These are phyloP conservation scores for Bothriochloa decipiens DNA, from an alignment of 176 grass and related monocot genomes.

Conservation along the genomic window DNA sequence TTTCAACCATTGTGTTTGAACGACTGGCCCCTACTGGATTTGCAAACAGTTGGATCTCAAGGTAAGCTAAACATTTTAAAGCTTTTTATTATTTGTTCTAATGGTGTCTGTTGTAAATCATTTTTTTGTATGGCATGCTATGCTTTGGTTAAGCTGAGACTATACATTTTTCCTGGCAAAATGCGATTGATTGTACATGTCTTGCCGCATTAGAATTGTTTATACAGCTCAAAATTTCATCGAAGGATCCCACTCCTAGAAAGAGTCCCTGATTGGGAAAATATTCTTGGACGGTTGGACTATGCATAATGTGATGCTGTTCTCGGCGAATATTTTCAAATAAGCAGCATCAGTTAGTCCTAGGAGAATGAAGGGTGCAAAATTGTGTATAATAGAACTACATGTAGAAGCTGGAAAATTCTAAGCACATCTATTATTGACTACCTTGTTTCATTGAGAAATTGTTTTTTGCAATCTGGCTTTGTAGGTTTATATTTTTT, in stretches of 20 bases:
- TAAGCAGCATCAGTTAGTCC: neutral
- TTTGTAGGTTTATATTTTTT: slow-evolving; percentile 35
- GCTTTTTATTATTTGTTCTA: neutral
- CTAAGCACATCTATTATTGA: neutral
- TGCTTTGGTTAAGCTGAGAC: neutral
- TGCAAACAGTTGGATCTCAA: slow-evolving; percentile 89
- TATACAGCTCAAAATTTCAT: neutral
- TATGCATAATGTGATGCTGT: neutral
- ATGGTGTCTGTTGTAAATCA: neutral
- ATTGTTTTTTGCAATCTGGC: neutral
- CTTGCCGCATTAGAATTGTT: neutral
- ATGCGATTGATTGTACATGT: slow-evolving; percentile 16
- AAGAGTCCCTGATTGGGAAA: neutral
- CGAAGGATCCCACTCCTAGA: neutral
- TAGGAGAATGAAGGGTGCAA: neutral
- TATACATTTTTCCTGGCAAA: neutral
- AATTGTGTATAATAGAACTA: slow-evolving; percentile 11
- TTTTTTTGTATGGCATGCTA: neutral
- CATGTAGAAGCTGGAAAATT: neutral
- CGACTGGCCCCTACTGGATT: slow-evolving; percentile 33
- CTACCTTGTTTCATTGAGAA: neutral
- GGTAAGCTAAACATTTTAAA: slow-evolving; percentile 50
- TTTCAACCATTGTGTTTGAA: slow-evolving; percentile 30
- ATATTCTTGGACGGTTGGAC: neutral
- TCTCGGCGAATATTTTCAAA: neutral